Evolutionary conservation across 306 rosid species (phyloP).

Genomic region (Delonix regia): DNA sequence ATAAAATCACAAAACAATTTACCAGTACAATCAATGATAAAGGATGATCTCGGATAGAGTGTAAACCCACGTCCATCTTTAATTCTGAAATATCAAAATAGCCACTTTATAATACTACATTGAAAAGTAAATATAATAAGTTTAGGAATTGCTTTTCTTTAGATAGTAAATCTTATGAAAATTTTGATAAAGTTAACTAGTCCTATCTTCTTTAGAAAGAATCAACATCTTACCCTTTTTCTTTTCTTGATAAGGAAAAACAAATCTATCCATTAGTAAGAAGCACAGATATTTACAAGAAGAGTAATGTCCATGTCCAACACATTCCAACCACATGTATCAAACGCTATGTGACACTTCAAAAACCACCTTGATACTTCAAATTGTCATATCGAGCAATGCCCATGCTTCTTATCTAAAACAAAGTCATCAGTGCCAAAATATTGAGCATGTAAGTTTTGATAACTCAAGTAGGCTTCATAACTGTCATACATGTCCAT

Average conservation of each 20-base stretch:
- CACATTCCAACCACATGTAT: neutral
- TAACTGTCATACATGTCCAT: constrained; percentile 7
- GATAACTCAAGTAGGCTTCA: constrained; percentile 14
- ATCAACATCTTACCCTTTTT: neutral
- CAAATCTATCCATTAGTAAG: neutral
- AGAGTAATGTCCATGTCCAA: neutral
- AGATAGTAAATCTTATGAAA: neutral
- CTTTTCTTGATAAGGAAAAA: neutral
- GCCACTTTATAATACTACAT: neutral
- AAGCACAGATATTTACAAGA: neutral
- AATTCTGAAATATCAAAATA: constrained; percentile 48
- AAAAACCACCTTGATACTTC: neutral
- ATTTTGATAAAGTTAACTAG: constrained; percentile 5
- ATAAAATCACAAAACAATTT: constrained; percentile 5
- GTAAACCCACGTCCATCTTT: constrained; percentile 61
- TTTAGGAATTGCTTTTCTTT: constrained; percentile 17
- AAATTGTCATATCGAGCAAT: neutral
- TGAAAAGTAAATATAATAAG: constrained; percentile 7
- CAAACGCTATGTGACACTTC: neutral
- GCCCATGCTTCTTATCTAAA: neutral
- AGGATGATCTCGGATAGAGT: constrained; percentile 68
- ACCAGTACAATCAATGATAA: constrained; percentile 76
- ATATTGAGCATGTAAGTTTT: neutral
- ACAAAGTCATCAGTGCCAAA: neutral
- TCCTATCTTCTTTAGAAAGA: constrained; percentile 3